phyloP scores from a whole-genome alignment of 139 green algal genomes.

The Deuterostichococcus epilithicus region DNA sequence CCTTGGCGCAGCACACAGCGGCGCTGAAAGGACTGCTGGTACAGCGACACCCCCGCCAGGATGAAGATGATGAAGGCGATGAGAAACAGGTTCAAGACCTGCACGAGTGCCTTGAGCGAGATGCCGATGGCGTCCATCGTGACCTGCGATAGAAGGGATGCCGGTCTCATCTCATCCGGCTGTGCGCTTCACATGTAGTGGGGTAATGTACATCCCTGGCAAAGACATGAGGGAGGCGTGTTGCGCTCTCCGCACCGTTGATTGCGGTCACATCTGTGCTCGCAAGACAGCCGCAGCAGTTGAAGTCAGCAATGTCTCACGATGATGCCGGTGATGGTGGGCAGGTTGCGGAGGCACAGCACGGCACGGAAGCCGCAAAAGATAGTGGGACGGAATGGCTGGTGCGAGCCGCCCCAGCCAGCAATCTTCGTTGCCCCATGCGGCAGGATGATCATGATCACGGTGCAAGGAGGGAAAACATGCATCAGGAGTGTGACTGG shows the following conservation, averaged over 20 bases:
- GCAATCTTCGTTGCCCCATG: background rate
- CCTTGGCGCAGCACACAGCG: background rate
- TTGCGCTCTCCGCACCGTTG: no score
- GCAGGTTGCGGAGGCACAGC: background rate
- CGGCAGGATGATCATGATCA: background rate
- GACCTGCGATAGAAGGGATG: background rate
- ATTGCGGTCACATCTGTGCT: no score
- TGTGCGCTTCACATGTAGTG: no score
- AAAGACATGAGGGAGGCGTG: no score
- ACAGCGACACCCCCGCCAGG: background rate
- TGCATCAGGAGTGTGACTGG: background rate
- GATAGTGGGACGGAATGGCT: background rate
- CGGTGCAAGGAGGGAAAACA: background rate
- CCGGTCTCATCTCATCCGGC: no score
- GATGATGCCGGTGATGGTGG: background rate
- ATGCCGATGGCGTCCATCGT: background rate
- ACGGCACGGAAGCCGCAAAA: background rate
- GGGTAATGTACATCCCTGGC: no score
- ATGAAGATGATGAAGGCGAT: background rate
- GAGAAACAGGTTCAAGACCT: background rate
- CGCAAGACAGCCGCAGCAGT: no score
- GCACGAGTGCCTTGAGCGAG: background rate
- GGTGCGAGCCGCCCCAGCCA: background rate
- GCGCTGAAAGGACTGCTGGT: background rate
- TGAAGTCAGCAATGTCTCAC: background rate